These are phyloP conservation scores for Fremontodendron californicum DNA, from an alignment of 345 rosid genomes.

Conservation along the genomic window DNA sequence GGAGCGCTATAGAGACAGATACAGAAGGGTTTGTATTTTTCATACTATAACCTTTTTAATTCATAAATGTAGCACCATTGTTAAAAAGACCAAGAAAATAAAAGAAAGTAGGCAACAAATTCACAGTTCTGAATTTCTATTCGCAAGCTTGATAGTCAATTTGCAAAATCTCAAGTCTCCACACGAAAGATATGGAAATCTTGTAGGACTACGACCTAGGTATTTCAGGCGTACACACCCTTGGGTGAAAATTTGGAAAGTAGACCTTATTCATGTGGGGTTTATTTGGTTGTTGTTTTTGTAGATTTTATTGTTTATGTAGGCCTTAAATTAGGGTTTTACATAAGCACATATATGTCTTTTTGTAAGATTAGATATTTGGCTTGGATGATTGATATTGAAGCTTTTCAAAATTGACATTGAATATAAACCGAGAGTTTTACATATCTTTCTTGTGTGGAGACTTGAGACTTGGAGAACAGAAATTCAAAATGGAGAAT, in stretches of 20 bases:
- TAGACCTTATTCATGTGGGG: not conserved
- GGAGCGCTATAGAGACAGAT: conserved; percentile 25
- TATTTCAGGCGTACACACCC: not conserved
- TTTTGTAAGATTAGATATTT: no score
- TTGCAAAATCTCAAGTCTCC: not conserved
- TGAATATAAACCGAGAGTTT: no score
- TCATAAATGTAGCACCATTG: not conserved
- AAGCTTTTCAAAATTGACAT: not conserved
- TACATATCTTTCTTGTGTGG: not conserved
- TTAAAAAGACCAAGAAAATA: not conserved
- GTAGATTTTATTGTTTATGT: not conserved
- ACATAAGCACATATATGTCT: no score
- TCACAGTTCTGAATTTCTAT: not conserved
- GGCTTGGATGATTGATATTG: not conserved
- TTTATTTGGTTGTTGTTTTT: not conserved
- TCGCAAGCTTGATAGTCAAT: not conserved
- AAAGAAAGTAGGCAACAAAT: not conserved
- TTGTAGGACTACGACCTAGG: not conserved
- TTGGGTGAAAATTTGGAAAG: not conserved
- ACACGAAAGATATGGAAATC: not conserved
- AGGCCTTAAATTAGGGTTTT: no score
- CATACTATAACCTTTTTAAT: not conserved
- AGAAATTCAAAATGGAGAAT: no score
- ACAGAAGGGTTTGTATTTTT: conserved; percentile 38
- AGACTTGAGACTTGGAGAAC: no score